Conservation (phyloP, 176 grass and related monocot species). For the Raddia guianensis region DNA sequence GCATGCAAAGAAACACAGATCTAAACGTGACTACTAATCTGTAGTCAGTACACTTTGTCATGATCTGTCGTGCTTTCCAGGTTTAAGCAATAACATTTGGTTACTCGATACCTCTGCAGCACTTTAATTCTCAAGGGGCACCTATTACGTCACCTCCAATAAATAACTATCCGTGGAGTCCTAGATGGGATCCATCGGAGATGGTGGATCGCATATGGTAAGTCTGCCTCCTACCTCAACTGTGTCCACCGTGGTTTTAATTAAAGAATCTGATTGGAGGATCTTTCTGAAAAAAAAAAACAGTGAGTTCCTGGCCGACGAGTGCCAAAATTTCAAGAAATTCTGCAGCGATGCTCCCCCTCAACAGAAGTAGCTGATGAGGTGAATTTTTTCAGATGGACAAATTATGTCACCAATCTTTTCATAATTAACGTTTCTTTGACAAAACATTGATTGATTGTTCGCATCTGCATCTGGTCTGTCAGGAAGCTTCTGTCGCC, state of each 20-base stretch:
- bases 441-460: neutral
- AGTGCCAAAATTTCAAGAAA: slow-evolving; percentile 91
- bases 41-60: neutral
- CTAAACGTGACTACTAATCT: neutral
- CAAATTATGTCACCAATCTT: neutral
- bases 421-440: neutral
- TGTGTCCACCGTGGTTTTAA: slow-evolving; percentile 21
- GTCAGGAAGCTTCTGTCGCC: neutral
- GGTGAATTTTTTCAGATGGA: slow-evolving; percentile 5
- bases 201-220: slow-evolving; percentile 94
- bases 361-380: slow-evolving; percentile 45
- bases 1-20: neutral
- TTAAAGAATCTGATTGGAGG: neutral
- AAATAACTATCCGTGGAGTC: slow-evolving; percentile 97
- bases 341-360: slow-evolving; percentile 68
- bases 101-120: slow-evolving; percentile 46
- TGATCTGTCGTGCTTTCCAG: slow-evolving; percentile 1
- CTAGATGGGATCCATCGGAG: slow-evolving; percentile 69
- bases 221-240: slow-evolving; percentile 38
- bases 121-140: slow-evolving; percentile 66
- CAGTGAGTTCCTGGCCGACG: slow-evolving; percentile 63
- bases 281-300: neutral
- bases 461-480: slow-evolving; percentile 11
- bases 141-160: slow-evolving; percentile 64
- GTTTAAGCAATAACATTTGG: neutral